Percentiles rank a stretch among this genome's conserved stretches.
These are phyloP conservation scores for Scedosporium apiospermum DNA, from an alignment of 2,329 filamentous ascomycete species.

Conservation along the genomic window DNA sequence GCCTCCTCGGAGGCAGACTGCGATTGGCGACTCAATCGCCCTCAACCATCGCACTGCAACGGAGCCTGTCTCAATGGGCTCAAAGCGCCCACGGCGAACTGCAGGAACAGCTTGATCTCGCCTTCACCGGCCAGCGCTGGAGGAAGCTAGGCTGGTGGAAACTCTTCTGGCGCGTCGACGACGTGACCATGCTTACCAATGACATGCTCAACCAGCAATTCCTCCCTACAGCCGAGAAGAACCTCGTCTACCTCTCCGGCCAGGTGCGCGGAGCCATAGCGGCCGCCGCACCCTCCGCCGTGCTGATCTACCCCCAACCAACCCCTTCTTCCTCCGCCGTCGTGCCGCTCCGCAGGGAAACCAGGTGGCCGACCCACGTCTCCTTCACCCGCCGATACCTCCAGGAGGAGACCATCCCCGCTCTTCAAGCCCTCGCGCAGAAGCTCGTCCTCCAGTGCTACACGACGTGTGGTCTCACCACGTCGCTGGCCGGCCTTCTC, in stretches of 20 bases:
- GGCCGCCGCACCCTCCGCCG: neutral
- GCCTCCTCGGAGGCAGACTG: constrained; percentile 22
- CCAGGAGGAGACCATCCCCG: constrained; percentile 56
- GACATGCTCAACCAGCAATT: constrained; percentile 72
- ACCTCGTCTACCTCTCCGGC: constrained; percentile 74
- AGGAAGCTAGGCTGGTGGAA: constrained; percentile 85
- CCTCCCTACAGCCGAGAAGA: constrained; percentile 67
- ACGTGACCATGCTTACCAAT: constrained; percentile 73
- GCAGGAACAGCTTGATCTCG: constrained; percentile 66
- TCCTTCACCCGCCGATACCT: constrained; percentile 59
- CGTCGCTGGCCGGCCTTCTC: constrained; percentile 42
- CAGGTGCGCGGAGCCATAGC: constrained; percentile 36
- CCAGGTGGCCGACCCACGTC: constrained; percentile 67
- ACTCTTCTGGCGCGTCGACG: constrained; percentile 88
- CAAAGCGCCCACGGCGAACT: constrained; percentile 75
- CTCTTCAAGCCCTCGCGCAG: constrained; percentile 64
- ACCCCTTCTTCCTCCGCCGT: neutral
- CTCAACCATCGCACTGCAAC: constrained; percentile 35
- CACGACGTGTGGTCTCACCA: constrained; percentile 57
- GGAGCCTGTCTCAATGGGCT: constrained; percentile 61
- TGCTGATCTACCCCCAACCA: neutral
- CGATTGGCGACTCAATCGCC: constrained; percentile 23
- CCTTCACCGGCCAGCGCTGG: constrained; percentile 71
- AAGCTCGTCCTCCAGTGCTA: constrained; percentile 66
- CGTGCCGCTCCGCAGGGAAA: constrained; percentile 12